phyloP scores from a whole-genome alignment of 495 filamentous ascomycete genomes.

The Talaromyces borbonicus region DNA sequence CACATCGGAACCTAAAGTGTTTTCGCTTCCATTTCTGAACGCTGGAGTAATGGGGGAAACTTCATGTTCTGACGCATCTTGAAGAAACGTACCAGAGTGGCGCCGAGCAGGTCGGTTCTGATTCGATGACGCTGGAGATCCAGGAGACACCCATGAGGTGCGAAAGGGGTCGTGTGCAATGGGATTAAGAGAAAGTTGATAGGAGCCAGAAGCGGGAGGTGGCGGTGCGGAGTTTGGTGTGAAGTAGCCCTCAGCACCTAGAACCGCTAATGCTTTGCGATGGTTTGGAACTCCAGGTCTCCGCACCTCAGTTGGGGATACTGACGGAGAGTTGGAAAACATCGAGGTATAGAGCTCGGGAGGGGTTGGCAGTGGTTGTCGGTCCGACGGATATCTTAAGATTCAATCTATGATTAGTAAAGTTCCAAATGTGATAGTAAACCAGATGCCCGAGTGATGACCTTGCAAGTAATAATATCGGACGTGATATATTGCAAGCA shows the following conservation, averaged over 20 bases:
- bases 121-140: slow-evolving; percentile 9
- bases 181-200: slow-evolving; percentile 19
- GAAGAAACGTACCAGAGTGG: slow-evolving; percentile 30
- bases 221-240: slow-evolving; percentile 11
- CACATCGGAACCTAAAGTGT: slow-evolving; percentile 56
- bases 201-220: slow-evolving; percentile 18
- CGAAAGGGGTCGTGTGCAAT: slow-evolving; percentile 26
- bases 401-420: slow-evolving; percentile 20
- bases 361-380: background rate
- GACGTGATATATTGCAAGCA: background rate
- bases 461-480: too few species aligned
- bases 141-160: slow-evolving; percentile 24
- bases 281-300: slow-evolving; percentile 32
- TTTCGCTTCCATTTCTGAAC: slow-evolving; percentile 54
- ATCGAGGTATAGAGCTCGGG: slow-evolving; percentile 27
- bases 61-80: slow-evolving; percentile 34
- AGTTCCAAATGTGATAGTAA: too few species aligned
- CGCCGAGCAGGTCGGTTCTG: slow-evolving; percentile 19
- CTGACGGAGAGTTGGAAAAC: slow-evolving; percentile 36
- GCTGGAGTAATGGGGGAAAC: slow-evolving; percentile 51
- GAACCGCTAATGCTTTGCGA: slow-evolving; percentile 26
- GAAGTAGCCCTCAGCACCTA: slow-evolving; percentile 22
- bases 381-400: slow-evolving; percentile 11
- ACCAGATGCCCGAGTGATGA: too few species aligned
- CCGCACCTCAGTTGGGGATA: slow-evolving; percentile 35